phyloP scores from a whole-genome alignment of 306 rosid species.

The Prunus campanulata region DNA sequence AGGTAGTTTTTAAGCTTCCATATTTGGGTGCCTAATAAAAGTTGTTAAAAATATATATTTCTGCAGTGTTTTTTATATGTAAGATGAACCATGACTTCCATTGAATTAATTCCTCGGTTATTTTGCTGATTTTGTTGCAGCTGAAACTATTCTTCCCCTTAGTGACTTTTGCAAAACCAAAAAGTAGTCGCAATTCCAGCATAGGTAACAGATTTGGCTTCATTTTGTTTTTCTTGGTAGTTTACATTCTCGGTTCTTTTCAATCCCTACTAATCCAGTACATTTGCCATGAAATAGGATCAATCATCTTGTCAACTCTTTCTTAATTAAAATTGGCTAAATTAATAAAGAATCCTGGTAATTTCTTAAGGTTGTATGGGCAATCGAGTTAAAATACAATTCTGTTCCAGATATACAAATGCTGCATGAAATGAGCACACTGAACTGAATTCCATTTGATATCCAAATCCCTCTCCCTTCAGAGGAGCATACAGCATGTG shows the following conservation, averaged over 20 bases:
- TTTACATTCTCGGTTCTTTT: slow-evolving; percentile 10
- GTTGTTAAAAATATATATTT: slow-evolving; percentile 7
- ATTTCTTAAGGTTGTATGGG: neutral
- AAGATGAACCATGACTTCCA: neutral
- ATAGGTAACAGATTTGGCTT: slow-evolving; percentile 54
- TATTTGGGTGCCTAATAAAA: slow-evolving; percentile 9
- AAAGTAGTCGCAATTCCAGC: slow-evolving; percentile 93
- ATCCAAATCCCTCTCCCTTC: neutral
- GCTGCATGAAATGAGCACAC: neutral
- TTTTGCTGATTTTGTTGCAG: slow-evolving; percentile 45
- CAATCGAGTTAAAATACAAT: neutral
- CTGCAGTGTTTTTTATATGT: neutral
- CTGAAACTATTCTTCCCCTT: slow-evolving; percentile 90
- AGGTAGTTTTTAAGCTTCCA: slow-evolving; percentile 46
- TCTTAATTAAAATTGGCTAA: neutral
- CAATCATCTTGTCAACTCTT: neutral
- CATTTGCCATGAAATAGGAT: slow-evolving; percentile 13
- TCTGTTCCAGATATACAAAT: neutral
- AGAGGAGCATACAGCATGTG: neutral
- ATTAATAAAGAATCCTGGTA: neutral
- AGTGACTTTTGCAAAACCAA: slow-evolving; percentile 87
- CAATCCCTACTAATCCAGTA: neutral
- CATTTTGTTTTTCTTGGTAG: slow-evolving; percentile 6
- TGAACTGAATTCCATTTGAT: neutral
- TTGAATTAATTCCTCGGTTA: neutral